Evolutionary conservation across 1,139 yeast species (phyloP).

Genomic region (Pichia kudriavzevii): DNA sequence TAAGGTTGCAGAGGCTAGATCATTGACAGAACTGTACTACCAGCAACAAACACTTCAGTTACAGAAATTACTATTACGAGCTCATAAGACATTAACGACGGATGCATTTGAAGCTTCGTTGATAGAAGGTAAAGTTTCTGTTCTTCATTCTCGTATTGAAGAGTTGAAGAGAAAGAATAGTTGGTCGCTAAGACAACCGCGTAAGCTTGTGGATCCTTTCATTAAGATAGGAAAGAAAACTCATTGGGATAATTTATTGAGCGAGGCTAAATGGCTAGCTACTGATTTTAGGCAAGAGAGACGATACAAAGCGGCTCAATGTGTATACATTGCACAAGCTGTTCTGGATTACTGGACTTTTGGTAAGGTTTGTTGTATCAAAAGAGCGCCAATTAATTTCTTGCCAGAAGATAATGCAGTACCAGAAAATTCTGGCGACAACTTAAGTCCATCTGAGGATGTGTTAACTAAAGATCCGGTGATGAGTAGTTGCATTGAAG

Average conservation of each 20-base stretch:
- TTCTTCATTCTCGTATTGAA: conserved; percentile 86
- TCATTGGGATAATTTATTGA: conserved; percentile 70
- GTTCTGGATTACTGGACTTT: conserved; percentile 69
- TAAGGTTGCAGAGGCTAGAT: conserved; percentile 46
- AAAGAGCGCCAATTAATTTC: conserved; percentile 32
- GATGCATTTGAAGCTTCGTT: conserved; percentile 79
- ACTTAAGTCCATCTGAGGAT: too few relatives aligned
- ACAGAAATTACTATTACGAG: conserved; percentile 69
- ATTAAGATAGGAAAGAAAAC: conserved; percentile 29
- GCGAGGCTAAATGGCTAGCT: conserved; percentile 83
- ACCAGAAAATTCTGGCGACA: too few relatives aligned
- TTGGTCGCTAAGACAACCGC: conserved; percentile 90
- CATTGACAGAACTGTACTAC: conserved; percentile 80
- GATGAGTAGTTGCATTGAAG: too few relatives aligned
- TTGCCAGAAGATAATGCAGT: conserved; percentile 14
- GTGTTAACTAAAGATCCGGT: too few relatives aligned
- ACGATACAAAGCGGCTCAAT: conserved; percentile 62
- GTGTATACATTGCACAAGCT: conserved; percentile 63
- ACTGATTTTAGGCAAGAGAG: conserved; percentile 67
- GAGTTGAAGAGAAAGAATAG: conserved; percentile 79
- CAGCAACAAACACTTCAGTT: conserved; percentile 83
- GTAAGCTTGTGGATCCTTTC: conserved; percentile 62
- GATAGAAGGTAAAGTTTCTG: conserved; percentile 89
- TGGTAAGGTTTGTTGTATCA: conserved; percentile 65
- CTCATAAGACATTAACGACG: conserved; percentile 80